Evolutionary conservation across 2,329 filamentous ascomycete species (phyloP), one percentile per base, ranked within the genome.

Genomic region (Fusarium gaditjirri): DNA sequence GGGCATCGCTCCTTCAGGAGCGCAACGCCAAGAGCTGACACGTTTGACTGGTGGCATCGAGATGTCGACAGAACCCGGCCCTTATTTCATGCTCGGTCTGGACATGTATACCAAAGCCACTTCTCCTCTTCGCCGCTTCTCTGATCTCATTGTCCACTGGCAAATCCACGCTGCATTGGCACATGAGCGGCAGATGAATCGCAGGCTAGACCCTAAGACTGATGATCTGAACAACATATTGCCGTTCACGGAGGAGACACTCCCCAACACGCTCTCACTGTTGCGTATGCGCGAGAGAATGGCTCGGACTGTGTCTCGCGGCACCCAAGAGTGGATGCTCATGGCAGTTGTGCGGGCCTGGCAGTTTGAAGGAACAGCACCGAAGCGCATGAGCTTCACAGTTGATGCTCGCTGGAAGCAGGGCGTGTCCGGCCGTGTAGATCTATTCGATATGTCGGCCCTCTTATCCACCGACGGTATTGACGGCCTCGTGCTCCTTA

Each of bases 121-220:
- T 12, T 91, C 88, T 54, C 91, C 91, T 23, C 84, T 93, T n/a
- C 88, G 91, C 38, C 87, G 91, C 46, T 92, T 87, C 79, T 80
- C 83, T 9, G 91, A 93, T 78, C 81, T 92, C 50, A 77, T 92
- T 36, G 85, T 88, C 4, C 90, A 92, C 80, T 92, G 89, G 88
- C 90, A 92, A 78, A 88, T 92, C 68, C 86, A 91, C 75, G 87
- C 86, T 5, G 86, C 88, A 14, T 80, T 92, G 36, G 81, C 82
- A 19, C 79, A 84, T 65, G 85, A 87, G 72, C 82, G 84, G 13
- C 75, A 81, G 41, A 68, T 68, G 29, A 63, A 75, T 44, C 72
- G 77, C 23, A 64, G 58, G 19, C 68, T 82, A 39, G 73, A 79
- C 31, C 56, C 75, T 12, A 41, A 67, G 11, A 55, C 67, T 23